phyloP scores from a whole-genome alignment of 441 rosid species.

The Populus trichocarpa region DNA sequence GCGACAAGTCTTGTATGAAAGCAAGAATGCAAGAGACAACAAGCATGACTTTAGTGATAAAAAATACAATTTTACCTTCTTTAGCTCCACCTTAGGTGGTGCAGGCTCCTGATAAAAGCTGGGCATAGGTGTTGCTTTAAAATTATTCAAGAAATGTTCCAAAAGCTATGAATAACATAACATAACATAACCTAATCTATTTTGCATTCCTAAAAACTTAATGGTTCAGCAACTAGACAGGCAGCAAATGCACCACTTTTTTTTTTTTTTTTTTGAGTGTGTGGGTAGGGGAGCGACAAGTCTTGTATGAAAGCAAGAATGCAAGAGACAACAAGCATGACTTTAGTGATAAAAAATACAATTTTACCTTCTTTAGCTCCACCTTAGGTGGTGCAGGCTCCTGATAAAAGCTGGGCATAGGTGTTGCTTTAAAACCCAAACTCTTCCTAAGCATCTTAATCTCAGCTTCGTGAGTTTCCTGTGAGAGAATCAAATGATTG shows the following conservation, averaged over 20 bases:
- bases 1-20: not conserved
- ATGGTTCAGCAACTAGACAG: too few species aligned
- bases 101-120: slow-evolving; percentile 96
- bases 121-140: slow-evolving; percentile 98
- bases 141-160: slow-evolving; percentile 15
- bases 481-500: slow-evolving; percentile 20
- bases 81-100: slow-evolving; percentile 80
- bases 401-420: slow-evolving; percentile 97
- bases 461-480: slow-evolving; percentile 99
- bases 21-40: not conserved
- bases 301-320: not conserved
- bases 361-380: slow-evolving; percentile 82
- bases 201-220: not conserved
- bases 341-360: not conserved
- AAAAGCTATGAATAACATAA: not conserved
- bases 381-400: slow-evolving; percentile 87
- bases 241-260: not conserved
- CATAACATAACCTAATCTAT: not conserved
- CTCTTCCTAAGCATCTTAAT: slow-evolving; percentile 86
- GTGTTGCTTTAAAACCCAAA: slow-evolving; percentile 93
- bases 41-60: not conserved
- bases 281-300: not conserved
- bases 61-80: slow-evolving; percentile 52
- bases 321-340: not conserved
- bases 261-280: too few species aligned